Percentiles rank a stretch among this genome's conserved stretches.
phyloP scores from a whole-genome alignment of 768 basidiomycete genomes.

The Auriscalpium microsporum region DNA sequence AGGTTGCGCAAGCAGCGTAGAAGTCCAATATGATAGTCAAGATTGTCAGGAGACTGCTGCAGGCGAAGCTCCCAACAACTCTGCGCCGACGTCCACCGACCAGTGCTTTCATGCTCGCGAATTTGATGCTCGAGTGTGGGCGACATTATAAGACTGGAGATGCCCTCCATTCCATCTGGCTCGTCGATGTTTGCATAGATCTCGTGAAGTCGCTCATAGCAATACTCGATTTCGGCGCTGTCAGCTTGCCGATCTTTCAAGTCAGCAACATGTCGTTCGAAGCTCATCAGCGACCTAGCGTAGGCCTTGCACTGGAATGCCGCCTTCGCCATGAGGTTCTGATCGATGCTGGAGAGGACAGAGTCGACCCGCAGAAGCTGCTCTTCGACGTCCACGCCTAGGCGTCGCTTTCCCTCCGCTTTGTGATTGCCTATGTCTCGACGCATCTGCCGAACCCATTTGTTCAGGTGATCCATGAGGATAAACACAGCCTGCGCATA shows the following conservation, averaged over 20 bases:
- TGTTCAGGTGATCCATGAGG: constrained; percentile 89
- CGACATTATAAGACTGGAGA: constrained; percentile 79
- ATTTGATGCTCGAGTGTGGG: constrained; percentile 95
- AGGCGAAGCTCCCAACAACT: constrained; percentile 98
- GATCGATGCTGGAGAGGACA: constrained; percentile 73
- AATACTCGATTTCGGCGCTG: constrained; percentile 46
- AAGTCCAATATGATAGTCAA: constrained; percentile 83
- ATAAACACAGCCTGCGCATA: constrained; percentile 74
- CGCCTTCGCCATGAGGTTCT: constrained; percentile 84
- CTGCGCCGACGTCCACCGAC: constrained; percentile 95
- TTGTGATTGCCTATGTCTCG: constrained; percentile 46
- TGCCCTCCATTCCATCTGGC: constrained; percentile 98
- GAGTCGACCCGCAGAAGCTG: constrained; percentile 72
- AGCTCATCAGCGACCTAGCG: constrained; percentile 90
- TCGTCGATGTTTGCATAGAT: constrained; percentile 95
- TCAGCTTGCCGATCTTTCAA: constrained; percentile 32
- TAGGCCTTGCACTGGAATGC: constrained; percentile 93
- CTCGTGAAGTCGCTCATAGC: constrained; percentile 89
- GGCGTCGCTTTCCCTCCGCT: constrained; percentile 40
- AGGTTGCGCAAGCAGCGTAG: constrained; percentile 87
- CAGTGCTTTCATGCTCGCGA: constrained; percentile 94
- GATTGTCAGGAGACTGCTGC: constrained; percentile 83
- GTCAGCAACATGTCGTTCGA: constrained; percentile 72
- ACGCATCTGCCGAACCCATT: constrained; percentile 73
- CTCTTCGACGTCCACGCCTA: constrained; percentile 32